Evolutionary conservation across 768 basidiomycete genomes (phyloP), one percentile per base, ranked within the genome.

Genomic region (Serendipita sp.): DNA sequence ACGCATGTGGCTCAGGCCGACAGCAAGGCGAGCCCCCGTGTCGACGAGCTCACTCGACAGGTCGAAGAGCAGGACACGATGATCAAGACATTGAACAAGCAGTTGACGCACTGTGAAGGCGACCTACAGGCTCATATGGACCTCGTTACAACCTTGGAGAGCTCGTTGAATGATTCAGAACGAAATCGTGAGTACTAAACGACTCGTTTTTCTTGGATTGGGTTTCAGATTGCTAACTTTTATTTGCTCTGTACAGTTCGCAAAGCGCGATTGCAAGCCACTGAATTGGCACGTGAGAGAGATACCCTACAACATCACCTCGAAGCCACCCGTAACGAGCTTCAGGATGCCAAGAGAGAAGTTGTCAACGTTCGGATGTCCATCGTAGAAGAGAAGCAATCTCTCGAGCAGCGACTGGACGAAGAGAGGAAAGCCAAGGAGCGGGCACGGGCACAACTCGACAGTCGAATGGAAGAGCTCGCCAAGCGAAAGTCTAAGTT

Each of bases 71-170:
- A 91, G 71, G 88, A 91, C 69, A 82, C 80, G 62, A 93, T 91
- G 87, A 90, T 95, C 76, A 89, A 90, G 75, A 92, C 89, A 28
- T 81, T 96, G 67, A 93, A 92, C 75, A 93, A 95, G 74, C 91
- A 93, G 74, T 73, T 96, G 56, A 85, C 84, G n/a, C 92, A 95
- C 73, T 93, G 91, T 71, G 93, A 96, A 75, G 83, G 81, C 67
- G 92, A 96, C 74, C 78, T 94, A 68, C 89, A 93, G 69, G 85
- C 88, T 32, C 91, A 94, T 71, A 91, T 92, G 82, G 90, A 95
- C 72, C 81, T 92, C 63, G 90, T 92, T 67, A 80, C 77, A 67
- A 89, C 86, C 8, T 79, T 95, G 30, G 91, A 95, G 75, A 81
- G 85, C 48, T 91, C 89, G 3, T 79, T 95, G 13, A 87, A 88